These are phyloP conservation scores for Candida sojae DNA, from an alignment of 1,139 yeast genomes.

Conservation along the genomic window DNA sequence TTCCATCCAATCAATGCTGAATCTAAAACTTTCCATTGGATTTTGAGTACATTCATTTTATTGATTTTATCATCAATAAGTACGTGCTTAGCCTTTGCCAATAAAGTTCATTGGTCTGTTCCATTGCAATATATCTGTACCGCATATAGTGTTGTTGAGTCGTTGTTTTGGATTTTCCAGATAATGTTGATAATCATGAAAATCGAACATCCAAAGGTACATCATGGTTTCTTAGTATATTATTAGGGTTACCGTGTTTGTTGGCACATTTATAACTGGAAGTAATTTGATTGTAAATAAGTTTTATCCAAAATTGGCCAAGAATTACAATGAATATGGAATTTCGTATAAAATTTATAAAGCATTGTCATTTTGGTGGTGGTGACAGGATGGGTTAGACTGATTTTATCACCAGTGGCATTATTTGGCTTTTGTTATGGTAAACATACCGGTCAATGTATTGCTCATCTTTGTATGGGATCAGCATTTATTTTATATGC, in stretches of 20 bases:
- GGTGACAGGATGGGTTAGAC: conserved; percentile 66
- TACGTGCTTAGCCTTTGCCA: conserved; percentile 56
- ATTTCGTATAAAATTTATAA: conserved; percentile 39
- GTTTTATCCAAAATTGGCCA: conserved; percentile 32
- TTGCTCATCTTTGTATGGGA: conserved; percentile 98
- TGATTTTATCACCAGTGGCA: conserved; percentile 80
- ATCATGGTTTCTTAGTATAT: conserved; percentile 55
- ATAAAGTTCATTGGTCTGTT: conserved; percentile 46
- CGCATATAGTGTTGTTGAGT: conserved; percentile 56
- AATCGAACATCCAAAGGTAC: conserved; percentile 68
- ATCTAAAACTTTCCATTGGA: conserved; percentile 66
- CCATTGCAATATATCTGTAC: conserved; percentile 49
- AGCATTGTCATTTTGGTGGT: conserved; percentile 46
- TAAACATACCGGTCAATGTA: conserved; percentile 82
- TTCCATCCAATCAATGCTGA: conserved; percentile 51
- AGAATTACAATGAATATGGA: conserved; percentile 20
- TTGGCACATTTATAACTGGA: conserved; percentile 59
- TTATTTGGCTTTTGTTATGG: conserved; percentile 78
- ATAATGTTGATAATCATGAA: conserved; percentile 59
- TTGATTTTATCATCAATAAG: conserved; percentile 58
- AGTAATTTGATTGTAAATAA: conserved; percentile 45
- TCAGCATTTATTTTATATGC: conserved; percentile 82
- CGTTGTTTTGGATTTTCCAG: conserved; percentile 62
- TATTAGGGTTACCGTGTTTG: conserved; percentile 48
- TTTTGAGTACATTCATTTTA: conserved; percentile 45